Base-by-base conservation (phyloP, 2,329 filamentous ascomycete species). In the Phyllosticta citriasiana region DNA sequence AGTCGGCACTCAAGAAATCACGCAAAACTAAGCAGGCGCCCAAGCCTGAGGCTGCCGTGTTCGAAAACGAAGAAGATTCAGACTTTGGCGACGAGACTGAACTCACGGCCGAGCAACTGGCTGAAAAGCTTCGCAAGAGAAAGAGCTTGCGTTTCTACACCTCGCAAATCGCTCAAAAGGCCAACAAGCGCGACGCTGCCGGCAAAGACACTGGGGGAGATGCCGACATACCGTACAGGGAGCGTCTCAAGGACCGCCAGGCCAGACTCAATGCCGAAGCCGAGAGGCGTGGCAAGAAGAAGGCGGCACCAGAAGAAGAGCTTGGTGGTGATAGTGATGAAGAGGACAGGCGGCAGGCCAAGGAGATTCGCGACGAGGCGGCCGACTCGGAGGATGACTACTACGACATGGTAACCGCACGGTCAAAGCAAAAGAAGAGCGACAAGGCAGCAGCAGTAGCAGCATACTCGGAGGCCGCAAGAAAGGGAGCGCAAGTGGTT, bases 71-170 rank as follows among this genome's bases (percentile, higher is more conserved):
- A 57, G 84, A 88, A 64, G 83, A 89, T 68, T 96, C 91, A 2
- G 94, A 99, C 78, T 93, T 99, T 71, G 94, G 93, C 67, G 94
- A 99, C 69, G 91, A 96, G 72, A 87, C 89, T 16, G 78, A 80
- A 3, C 82, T 97, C 62, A 90, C 91, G 59, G 85, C 86, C 10
- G 82, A 86, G 64, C 86, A 93, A 63, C 88, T 90, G 0, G 89
- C 88, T 52, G 90, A 96, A 69, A 99, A 99, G 76, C 89, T 87
- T 0, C 84, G 85, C 63, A 89, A 89, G 74, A 96, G 94, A 81
- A 96, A 95, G 80, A 91, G 85, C 65, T 83, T 99, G 62, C 88
- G 91, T 64, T 99, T 99, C 80, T 99, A 99, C 82, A 97, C 95
- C 2, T 96, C 92, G 2, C 94, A 99, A 73, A 94, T 99, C 66